Evolutionary conservation across 2,329 filamentous ascomycete genomes (phyloP), one percentile per base, ranked within the genome.

Genomic region (Acarospora socialis): DNA sequence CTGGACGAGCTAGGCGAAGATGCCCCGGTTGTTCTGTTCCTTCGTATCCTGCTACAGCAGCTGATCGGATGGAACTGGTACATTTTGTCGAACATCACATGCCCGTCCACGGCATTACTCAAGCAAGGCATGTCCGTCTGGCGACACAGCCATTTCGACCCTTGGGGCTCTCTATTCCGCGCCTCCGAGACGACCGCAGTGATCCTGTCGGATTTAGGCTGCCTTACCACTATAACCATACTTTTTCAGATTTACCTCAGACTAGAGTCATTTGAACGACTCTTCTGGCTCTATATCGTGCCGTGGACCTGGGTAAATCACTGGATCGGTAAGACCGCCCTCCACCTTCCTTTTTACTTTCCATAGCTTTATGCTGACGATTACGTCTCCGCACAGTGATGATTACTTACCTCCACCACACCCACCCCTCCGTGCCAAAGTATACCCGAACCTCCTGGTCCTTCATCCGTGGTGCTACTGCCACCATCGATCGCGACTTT

Each of bases 11-110:
- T 48, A 18, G 34, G 37, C 8, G 47, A 51, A 25, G 47, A 51
- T 23, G 39, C 46, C 12, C 48, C 48, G 9, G 30, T 50, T 12
- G 33, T 41, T 8, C 37, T 30, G 7, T 30, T 40, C 13, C 27
- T 47, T 9, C 24, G 36, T 17, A 36, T 45, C 12, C 14, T 47
- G 6, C 17, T 39, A 7, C 47, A 49, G 21, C 47, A 50, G 32
- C 22, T 48, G 13, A 35, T 48, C 7, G 48, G 48, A 2, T 51
- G 42, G 37, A 47, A 42, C 27, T 38, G 39, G 12, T 50, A 51
- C 25, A 35, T 51, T 12, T 22, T 44, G 27, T 32, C 34, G 19
- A 47, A 49, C 28, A 43, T 43, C 8, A 47, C 44, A n/a, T n/a
- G n/a, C 7, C 37, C 43, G 8, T 37, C 35, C 16, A 16, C 29